Base-by-base conservation (phyloP, 257 asterid species). In the Solanum peruvianum region DNA sequence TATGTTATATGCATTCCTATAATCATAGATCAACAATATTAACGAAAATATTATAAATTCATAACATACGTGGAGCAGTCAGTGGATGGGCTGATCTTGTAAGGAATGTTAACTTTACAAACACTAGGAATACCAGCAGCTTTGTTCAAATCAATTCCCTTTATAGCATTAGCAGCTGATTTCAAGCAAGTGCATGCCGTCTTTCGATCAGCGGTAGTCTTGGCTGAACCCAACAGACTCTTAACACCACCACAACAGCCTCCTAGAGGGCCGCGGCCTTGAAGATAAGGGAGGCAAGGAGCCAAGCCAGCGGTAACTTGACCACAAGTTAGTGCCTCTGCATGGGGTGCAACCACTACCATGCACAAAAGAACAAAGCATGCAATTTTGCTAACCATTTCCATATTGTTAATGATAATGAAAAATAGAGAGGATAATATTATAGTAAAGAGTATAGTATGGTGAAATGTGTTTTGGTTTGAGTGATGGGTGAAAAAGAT, bases 161-260 rank as follows among this genome's bases (percentile, higher is more conserved):
- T n/a, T 6, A 87, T 4, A 3, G 2, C 8, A 9, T 25, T 29
- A 39, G 87, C 85, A 3, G 72, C 12, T 4, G 31, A 27, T 60
- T 89, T 87, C 60, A 89, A 25, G 90, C 84, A 87, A 11, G 21
- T 82, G 89, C 91, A 89, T 15, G 86, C 90, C 2, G 86, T 18
- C 29, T 83, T 80, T 8, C 88, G 87, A 56, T 89, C 90, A 0
- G 72, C 39, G 16, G 84, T 83, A 82, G 88, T 82, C 27, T 1
- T 35, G 6, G 90, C 88, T 0, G 58, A 83, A 33, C 13, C 42
- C 45, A 29, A 18, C 4, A 87, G 71, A 0, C 35, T 2, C 44
- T 33, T 67, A 47, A 89, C 87, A 10, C 90, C 90, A 1, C 3
- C 0, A 47, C 91, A 89, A 69, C 90, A 87, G 7, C 41, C 20